Evolutionary conservation across 2,329 filamentous ascomycete species (phyloP).

Genomic region (Tolypocladium album): DNA sequence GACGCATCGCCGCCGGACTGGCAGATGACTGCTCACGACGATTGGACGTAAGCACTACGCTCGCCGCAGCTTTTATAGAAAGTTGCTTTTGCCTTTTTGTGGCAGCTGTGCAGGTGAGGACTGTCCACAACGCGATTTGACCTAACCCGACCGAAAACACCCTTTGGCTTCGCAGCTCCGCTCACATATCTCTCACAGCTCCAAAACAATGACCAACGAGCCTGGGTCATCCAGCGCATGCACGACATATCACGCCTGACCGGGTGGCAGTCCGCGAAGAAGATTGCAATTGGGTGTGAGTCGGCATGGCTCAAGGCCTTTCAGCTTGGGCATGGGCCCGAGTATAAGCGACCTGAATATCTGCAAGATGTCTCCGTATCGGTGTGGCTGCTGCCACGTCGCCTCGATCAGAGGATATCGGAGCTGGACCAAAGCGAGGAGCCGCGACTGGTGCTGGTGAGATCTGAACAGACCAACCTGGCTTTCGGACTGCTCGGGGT

Average conservation of each 20-base stretch:
- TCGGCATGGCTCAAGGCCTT: slow-evolving; percentile 70
- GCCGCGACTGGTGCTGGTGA: slow-evolving; percentile 45
- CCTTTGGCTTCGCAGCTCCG: background rate
- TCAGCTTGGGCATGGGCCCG: slow-evolving; percentile 63
- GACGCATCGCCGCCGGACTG: slow-evolving; percentile 68
- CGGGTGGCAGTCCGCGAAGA: slow-evolving; percentile 74
- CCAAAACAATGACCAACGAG: slow-evolving; percentile 58
- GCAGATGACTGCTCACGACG: slow-evolving; percentile 42
- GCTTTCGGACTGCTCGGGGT: slow-evolving; percentile 69
- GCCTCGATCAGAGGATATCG: slow-evolving; percentile 40
- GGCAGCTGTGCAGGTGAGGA: slow-evolving; percentile 58
- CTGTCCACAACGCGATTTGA: no score
- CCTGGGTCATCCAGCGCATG: slow-evolving; percentile 66
- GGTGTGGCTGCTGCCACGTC: slow-evolving; percentile 39
- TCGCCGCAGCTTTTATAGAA: slow-evolving; percentile 76
- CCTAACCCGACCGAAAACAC: background rate
- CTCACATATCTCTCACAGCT: background rate
- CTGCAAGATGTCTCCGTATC: slow-evolving; percentile 21
- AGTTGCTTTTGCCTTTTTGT: slow-evolving; percentile 77
- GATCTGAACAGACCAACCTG: slow-evolving; percentile 56
- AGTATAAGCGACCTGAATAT: slow-evolving; percentile 46
- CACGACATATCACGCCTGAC: slow-evolving; percentile 68
- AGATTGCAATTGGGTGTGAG: slow-evolving; percentile 79
- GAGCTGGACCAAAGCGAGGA: slow-evolving; percentile 32
- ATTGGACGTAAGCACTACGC: slow-evolving; percentile 58